A percentile compares a stretch with the other conserved stretches of the same genome.
phyloP scores from a whole-genome alignment of 352 stramenopile genomes.

The Nannochloropsis limnetica region DNA sequence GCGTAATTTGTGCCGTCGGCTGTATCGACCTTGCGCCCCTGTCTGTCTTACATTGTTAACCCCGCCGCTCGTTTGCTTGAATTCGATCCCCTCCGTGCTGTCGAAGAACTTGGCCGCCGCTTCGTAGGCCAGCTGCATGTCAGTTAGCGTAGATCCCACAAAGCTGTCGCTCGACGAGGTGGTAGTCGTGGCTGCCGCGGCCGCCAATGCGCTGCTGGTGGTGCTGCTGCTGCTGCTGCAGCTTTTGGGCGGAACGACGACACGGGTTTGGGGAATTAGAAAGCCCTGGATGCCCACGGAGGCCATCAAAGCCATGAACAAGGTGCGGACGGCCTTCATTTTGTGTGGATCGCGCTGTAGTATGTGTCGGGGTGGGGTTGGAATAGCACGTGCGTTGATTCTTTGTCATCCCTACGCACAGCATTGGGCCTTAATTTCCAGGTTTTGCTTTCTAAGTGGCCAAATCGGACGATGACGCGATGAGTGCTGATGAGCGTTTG shows the following conservation, averaged over 20 bases:
- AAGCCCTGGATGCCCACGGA: not conserved
- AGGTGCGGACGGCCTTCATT: not conserved
- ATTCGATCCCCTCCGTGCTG: slow-evolving; percentile 34
- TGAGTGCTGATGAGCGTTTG: too few species aligned
- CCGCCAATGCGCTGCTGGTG: not conserved
- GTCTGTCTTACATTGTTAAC: slow-evolving; percentile 40
- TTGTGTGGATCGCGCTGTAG: not conserved
- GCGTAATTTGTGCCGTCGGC: not conserved
- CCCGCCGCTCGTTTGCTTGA: slow-evolving; percentile 37
- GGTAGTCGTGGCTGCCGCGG: not conserved
- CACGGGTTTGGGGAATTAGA: not conserved
- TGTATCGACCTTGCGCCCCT: not conserved
- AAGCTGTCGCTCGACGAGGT: not conserved
- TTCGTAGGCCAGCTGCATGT: slow-evolving; percentile 33
- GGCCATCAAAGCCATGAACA: not conserved
- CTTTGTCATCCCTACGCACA: too few species aligned
- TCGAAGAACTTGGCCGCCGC: slow-evolving; percentile 35
- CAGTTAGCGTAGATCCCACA: not conserved
- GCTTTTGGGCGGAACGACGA: not conserved
- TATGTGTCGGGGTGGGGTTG: not conserved
- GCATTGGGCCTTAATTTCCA: too few species aligned
- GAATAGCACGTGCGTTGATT: not conserved
- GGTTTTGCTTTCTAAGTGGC: too few species aligned
- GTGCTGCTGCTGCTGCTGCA: not conserved
- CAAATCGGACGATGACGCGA: too few species aligned